Conservation (phyloP, 805 yeast genomes). For the Vanderwaltozyma yarrowii region DNA sequence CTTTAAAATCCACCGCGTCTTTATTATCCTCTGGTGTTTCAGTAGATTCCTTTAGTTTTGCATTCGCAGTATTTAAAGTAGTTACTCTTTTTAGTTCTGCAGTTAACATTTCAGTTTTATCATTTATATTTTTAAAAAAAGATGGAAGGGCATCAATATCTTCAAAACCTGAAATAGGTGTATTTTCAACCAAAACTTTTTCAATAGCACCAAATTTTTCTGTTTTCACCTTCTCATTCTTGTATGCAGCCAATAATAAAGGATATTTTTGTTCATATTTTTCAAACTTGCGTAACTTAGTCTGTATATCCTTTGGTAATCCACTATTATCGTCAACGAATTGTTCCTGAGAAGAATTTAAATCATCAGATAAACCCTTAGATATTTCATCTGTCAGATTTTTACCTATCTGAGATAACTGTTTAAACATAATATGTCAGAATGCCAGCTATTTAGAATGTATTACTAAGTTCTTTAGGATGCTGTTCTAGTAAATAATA, state of each 20-base stretch:
- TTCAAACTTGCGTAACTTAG: slow-evolving; percentile 61
- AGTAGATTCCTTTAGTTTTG: neutral
- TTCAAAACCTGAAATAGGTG: slow-evolving; percentile 67
- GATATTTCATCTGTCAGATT: slow-evolving; percentile 53
- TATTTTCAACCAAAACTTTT: slow-evolving; percentile 58
- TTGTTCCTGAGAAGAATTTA: slow-evolving; percentile 8
- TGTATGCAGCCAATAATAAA: slow-evolving; percentile 70
- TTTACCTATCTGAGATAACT: slow-evolving; percentile 53
- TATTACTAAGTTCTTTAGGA: too few relatives aligned
- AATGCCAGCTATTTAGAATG: too few relatives aligned
- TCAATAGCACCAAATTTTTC: slow-evolving; percentile 56
- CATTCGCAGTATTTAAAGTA: slow-evolving; percentile 8
- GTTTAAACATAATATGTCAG: slow-evolving; percentile 36
- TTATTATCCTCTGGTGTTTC: neutral
- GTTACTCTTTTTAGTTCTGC: slow-evolving; percentile 49
- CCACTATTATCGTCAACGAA: slow-evolving; percentile 29
- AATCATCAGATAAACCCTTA: slow-evolving; percentile 30
- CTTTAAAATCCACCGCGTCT: neutral
- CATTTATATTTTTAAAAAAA: slow-evolving; percentile 52
- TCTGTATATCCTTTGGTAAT: slow-evolving; percentile 46
- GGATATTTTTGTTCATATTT: slow-evolving; percentile 93
- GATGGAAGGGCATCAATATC: slow-evolving; percentile 65
- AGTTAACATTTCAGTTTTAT: slow-evolving; percentile 50
- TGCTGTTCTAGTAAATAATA: too few relatives aligned
- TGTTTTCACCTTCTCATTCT: slow-evolving; percentile 60